Conservation (phyloP, 169 alveolate genomes). For the Plasmodium fragile region DNA sequence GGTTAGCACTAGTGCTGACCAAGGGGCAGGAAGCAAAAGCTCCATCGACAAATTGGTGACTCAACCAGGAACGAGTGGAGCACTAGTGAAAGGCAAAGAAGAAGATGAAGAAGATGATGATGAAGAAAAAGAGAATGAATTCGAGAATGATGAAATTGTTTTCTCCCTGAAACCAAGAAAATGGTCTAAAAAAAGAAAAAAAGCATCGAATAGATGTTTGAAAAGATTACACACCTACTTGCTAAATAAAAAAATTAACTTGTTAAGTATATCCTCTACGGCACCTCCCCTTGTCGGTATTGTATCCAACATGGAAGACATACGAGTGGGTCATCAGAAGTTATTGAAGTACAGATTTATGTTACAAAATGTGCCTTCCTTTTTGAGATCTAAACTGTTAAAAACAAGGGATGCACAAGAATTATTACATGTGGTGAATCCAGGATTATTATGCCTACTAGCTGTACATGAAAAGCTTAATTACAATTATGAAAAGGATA, state of each 20-base stretch:
- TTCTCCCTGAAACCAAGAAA: neutral
- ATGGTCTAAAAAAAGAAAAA: neutral
- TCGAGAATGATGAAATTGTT: too few species aligned
- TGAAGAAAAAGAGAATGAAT: neutral
- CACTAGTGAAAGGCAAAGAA: neutral
- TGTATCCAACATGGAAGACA: conserved; percentile 47
- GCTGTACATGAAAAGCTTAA: conserved; percentile 38
- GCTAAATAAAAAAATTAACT: conserved; percentile 43
- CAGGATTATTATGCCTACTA: conserved; percentile 34
- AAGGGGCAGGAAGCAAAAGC: neutral
- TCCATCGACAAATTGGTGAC: neutral
- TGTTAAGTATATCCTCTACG: conserved; percentile 18
- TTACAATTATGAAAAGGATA: conserved; percentile 27
- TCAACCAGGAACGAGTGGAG: neutral
- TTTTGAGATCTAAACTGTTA: neutral
- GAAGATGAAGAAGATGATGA: neutral
- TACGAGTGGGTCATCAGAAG: conserved; percentile 64
- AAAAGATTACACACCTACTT: conserved; percentile 53
- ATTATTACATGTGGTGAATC: conserved; percentile 26
- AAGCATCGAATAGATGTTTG: neutral
- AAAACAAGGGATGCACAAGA: conserved; percentile 63
- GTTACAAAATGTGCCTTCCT: conserved; percentile 13
- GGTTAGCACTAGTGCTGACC: neutral
- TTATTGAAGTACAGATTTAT: conserved; percentile 10
- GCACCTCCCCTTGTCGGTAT: conserved; percentile 54